Conservation (phyloP, 169 alveolate genomes). For the Eimeria brunetti region DNA sequence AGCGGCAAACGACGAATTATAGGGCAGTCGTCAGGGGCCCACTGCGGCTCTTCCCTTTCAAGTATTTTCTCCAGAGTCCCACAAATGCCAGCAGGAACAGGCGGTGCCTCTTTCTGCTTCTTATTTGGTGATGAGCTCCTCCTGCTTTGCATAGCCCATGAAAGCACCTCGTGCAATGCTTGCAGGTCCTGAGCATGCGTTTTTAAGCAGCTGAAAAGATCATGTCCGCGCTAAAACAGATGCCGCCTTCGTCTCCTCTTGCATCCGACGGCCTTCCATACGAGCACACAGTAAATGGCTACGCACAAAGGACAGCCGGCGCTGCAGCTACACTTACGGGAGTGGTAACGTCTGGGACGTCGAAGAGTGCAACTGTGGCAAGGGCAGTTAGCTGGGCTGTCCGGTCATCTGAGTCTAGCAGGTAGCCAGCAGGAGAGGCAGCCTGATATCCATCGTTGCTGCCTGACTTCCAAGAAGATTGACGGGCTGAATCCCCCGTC, state of each 20-base stretch:
- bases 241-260: neutral
- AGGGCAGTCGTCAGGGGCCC: conserved; percentile 66
- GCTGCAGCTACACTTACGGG: neutral
- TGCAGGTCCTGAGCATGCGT: conserved; percentile 12
- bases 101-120: neutral
- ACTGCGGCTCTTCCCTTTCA: conserved; percentile 38
- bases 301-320: neutral
- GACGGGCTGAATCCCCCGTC: neutral
- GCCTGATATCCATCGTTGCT: neutral
- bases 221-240: neutral
- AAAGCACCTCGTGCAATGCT: conserved; percentile 45
- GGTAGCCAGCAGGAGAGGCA: conserved; percentile 12
- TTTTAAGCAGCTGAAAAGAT: neutral
- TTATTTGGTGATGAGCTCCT: neutral
- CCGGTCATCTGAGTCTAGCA: conserved; percentile 40
- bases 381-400: conserved; percentile 46
- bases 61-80: neutral
- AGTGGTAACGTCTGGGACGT: conserved; percentile 2
- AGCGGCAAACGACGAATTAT: conserved; percentile 32
- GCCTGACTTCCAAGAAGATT: neutral
- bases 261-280: neutral
- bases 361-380: conserved; percentile 74
- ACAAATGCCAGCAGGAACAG: neutral
- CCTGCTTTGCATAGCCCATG: conserved; percentile 14
- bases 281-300: neutral